phyloP scores from a whole-genome alignment of 75 land plant species.

The Cunninghamia lanceolata region DNA sequence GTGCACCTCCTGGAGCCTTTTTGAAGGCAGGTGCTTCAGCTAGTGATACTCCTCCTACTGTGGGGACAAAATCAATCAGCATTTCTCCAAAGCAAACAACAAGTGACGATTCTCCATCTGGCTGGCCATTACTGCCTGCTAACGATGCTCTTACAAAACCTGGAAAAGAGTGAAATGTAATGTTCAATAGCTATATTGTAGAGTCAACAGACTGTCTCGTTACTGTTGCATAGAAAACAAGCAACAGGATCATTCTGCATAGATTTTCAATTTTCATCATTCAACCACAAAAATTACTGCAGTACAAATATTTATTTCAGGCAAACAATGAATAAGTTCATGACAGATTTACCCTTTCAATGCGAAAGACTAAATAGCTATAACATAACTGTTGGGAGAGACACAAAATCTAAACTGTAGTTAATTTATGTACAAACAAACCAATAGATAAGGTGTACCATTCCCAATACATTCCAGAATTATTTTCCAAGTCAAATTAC shows the following conservation, averaged over 20 bases:
- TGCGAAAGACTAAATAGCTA: neutral
- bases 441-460: neutral
- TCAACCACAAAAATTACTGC: neutral
- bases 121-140: neutral
- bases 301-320: neutral
- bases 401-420: neutral
- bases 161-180: neutral
- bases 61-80: constrained; percentile 87
- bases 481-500: neutral
- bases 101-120: constrained; percentile 15
- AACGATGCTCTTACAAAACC: neutral
- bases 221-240: neutral
- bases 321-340: neutral
- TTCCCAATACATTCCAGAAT: neutral
- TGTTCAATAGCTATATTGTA: neutral
- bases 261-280: neutral
- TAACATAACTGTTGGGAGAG: neutral
- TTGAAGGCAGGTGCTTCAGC: constrained; percentile 87
- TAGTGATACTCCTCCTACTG: constrained; percentile 69
- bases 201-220: neutral
- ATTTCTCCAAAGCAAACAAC: constrained; percentile 85
- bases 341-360: neutral
- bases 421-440: neutral
- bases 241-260: neutral
- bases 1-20: constrained; percentile 90